phyloP scores from a whole-genome alignment of 139 green algal species.

The Chlamydomonas incerta region DNA sequence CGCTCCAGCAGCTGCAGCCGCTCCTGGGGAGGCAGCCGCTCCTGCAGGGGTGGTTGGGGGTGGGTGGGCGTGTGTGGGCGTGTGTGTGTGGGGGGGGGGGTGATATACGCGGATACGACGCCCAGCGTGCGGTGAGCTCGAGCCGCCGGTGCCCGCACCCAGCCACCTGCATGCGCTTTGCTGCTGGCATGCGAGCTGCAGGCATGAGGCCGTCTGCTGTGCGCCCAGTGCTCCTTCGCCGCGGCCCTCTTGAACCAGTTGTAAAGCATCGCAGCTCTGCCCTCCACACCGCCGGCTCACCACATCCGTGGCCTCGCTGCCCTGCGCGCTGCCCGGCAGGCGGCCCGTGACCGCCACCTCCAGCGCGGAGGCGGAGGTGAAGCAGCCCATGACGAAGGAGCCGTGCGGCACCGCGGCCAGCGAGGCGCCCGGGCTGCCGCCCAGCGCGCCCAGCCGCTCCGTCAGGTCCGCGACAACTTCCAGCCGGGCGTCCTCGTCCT shows the following conservation, averaged over 20 bases:
- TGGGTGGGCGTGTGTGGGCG: background rate
- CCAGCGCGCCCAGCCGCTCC: background rate
- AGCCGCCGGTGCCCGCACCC: too few species aligned
- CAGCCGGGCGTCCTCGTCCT: conserved; percentile 24
- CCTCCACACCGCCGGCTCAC: too few species aligned
- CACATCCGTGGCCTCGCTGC: background rate
- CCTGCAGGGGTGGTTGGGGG: background rate
- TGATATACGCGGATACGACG: too few species aligned
- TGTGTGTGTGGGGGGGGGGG: too few species aligned
- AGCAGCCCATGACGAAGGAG: conserved; percentile 20
- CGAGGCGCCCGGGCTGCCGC: background rate
- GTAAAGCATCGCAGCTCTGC: too few species aligned
- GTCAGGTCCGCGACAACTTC: conserved; percentile 5
- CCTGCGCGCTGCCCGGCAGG: background rate
- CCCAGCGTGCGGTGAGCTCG: too few species aligned
- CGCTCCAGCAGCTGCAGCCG: conserved; percentile 24
- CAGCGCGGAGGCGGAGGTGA: background rate
- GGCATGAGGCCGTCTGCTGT: too few species aligned
- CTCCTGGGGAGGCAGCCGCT: background rate
- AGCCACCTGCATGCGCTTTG: too few species aligned
- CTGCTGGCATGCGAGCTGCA: too few species aligned
- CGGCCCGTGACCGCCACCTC: conserved; percentile 23
- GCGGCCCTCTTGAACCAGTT: too few species aligned
- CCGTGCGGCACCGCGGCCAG: background rate
- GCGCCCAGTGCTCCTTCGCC: too few species aligned